Percentiles rank a stretch among this genome's conserved stretches.
Evolutionary conservation across 768 basidiomycete genomes (phyloP).

Genomic region (Chalciporus piperatus): DNA sequence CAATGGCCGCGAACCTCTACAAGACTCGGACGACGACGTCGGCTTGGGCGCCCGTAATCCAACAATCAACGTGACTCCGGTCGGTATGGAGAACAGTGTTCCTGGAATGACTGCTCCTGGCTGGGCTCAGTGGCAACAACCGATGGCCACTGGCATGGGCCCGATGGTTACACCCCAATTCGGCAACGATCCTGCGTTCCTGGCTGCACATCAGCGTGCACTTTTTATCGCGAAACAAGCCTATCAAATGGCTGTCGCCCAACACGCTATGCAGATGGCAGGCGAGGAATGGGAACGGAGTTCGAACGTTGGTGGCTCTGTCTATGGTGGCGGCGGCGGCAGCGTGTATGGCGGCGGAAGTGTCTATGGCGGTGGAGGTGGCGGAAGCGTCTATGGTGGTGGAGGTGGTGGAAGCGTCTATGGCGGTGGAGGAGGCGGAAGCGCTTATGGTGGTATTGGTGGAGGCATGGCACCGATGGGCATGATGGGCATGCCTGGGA

Average conservation of each 20-base stretch:
- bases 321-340: conserved; percentile 38
- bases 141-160: conserved; percentile 22
- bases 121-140: conserved; percentile 31
- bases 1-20: conserved; percentile 69
- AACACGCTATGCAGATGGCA: conserved; percentile 86
- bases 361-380: conserved; percentile 34
- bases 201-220: conserved; percentile 83
- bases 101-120: conserved; percentile 33
- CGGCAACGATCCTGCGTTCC: conserved; percentile 51
- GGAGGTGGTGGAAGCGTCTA: conserved; percentile 31
- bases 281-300: conserved; percentile 89
- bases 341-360: conserved; percentile 47
- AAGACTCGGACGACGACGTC: conserved; percentile 46
- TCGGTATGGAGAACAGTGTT: conserved; percentile 30
- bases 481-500: conserved; percentile 39
- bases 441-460: conserved; percentile 44
- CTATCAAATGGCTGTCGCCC: conserved; percentile 87
- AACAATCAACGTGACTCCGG: conserved; percentile 38
- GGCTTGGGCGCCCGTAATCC: conserved; percentile 11
- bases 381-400: conserved; percentile 49
- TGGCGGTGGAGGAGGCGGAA: conserved; percentile 38
- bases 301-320: conserved; percentile 47
- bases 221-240: conserved; percentile 86
- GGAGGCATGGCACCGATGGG: conserved; percentile 37
- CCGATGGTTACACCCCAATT: conserved; percentile 41